Base-by-base conservation (phyloP, 371 early-diverging fungal genomes). In the Mucor indicus region DNA sequence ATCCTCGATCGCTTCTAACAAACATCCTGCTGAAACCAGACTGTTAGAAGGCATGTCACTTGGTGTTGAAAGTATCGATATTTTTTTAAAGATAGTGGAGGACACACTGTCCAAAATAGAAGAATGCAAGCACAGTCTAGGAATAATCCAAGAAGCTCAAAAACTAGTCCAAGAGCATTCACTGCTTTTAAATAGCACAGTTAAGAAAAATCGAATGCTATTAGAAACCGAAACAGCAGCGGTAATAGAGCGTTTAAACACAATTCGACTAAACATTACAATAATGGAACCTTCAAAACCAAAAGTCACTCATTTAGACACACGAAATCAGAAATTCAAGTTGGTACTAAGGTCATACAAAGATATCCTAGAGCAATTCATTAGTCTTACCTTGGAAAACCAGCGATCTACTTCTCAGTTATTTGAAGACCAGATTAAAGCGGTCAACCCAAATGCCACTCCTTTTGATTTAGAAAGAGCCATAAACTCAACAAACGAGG, bases 391-490 rank as follows among this genome's bases (percentile, higher is more conserved):
- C 13, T 9, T 44, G 11, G 50, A 49, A 30, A 50, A 41, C 29
- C 57, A 56, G n/a, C 44, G 57, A 2, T 45, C 30, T 30, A 56
- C 46, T 12, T 50, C 50, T 4, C 45, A 33, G 7, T 29, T 56
- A 15, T 56, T 56, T 31, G 46, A 56, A 17, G 29, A 17, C 4
- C 45, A 50, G 11, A 56, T 56, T 11, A 56, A 35, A 23, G 10
- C 29, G 0, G 57, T 56, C 6, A 56, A 56, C n/a, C 57, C 57
- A 12, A 44, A 40, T 9, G 50, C 50, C 4, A 50, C 50, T 4
- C 10, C 45, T 4, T 50, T 56, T 45, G 57, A 56, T 40, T n/a
- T 56, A 10, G 50, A 56, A n/a, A 38, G 50, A 33, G 57, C 57
- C 4, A 44, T 50, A 5, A 32, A 37, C 9, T 56, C 50, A 7